phyloP scores from a whole-genome alignment of 805 yeast species.

The Cyberlindnera subsufficiens region DNA sequence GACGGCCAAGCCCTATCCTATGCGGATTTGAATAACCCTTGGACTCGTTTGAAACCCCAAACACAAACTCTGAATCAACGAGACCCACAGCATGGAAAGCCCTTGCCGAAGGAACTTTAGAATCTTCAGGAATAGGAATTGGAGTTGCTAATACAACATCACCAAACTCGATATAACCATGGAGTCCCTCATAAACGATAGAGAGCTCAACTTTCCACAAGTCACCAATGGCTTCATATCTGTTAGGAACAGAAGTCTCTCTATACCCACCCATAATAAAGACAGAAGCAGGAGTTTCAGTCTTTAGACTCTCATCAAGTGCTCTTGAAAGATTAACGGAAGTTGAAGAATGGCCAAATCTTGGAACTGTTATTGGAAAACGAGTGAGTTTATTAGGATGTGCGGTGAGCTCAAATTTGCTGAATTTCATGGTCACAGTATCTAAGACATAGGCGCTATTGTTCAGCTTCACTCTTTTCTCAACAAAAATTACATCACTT shows the following conservation, averaged over 20 bases:
- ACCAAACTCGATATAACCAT: conserved; percentile 30
- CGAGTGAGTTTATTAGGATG: conserved; percentile 26
- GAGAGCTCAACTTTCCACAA: conserved; percentile 37
- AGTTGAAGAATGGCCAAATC: conserved; percentile 35
- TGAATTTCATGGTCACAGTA: conserved; percentile 39
- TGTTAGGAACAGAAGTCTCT: conserved; percentile 18
- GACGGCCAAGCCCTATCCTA: neutral
- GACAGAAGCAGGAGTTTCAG: conserved; percentile 26
- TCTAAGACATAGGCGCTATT: conserved; percentile 58
- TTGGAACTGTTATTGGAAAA: conserved; percentile 28
- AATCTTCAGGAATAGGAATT: conserved; percentile 14
- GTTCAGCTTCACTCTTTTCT: conserved; percentile 42
- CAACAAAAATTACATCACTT: conserved; percentile 23
- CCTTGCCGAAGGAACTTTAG: conserved; percentile 26
- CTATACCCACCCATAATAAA: conserved; percentile 47
- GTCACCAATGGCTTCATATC: conserved; percentile 32
- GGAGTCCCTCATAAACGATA: conserved; percentile 29
- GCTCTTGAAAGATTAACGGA: conserved; percentile 16
- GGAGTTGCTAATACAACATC: conserved; percentile 30
- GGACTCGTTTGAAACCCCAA: neutral
- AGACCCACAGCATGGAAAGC: conserved; percentile 30
- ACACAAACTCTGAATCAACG: conserved; percentile 12
- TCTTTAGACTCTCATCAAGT: neutral
- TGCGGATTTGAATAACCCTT: conserved; percentile 2
- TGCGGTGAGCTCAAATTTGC: conserved; percentile 35